Evolutionary conservation across 805 yeast species (phyloP).

Genomic region (Pichia kluyveri): DNA sequence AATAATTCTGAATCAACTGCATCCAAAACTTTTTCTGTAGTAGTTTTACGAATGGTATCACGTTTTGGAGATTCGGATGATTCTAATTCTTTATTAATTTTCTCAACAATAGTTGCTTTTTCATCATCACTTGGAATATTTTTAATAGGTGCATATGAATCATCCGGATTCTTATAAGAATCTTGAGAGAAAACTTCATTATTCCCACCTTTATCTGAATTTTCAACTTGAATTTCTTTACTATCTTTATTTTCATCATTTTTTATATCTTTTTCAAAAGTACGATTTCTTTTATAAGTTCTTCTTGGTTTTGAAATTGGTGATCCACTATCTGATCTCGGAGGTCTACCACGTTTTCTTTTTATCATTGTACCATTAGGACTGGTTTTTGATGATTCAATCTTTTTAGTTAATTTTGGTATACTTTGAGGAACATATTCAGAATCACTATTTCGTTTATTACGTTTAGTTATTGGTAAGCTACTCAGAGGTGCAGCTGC

Average conservation of each 20-base stretch:
- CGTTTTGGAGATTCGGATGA: background rate
- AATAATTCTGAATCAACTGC: background rate
- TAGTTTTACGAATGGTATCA: background rate
- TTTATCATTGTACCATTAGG: background rate
- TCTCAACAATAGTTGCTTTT: background rate
- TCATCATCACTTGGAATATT: background rate
- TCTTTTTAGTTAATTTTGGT: background rate
- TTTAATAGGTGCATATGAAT: background rate
- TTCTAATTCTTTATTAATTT: background rate
- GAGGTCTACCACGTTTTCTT: background rate
- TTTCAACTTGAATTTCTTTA: background rate
- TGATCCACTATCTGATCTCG: background rate
- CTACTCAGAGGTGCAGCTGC: background rate
- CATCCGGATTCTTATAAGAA: background rate
- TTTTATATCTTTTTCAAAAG: background rate
- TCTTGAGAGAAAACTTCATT: constrained; percentile 4
- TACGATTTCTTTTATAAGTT: background rate
- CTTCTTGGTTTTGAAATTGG: background rate
- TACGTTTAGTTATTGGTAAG: background rate
- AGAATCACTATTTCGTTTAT: too few species aligned
- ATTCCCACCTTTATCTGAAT: background rate
- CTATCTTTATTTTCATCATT: background rate
- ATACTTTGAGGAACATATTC: too few species aligned
- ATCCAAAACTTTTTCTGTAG: background rate
- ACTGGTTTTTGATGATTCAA: background rate